A percentile compares a stretch with the other conserved stretches of the same genome.
These are phyloP conservation scores for Nakazawaea pomicola DNA, from an alignment of 805 yeast genomes.

Conservation along the genomic window DNA sequence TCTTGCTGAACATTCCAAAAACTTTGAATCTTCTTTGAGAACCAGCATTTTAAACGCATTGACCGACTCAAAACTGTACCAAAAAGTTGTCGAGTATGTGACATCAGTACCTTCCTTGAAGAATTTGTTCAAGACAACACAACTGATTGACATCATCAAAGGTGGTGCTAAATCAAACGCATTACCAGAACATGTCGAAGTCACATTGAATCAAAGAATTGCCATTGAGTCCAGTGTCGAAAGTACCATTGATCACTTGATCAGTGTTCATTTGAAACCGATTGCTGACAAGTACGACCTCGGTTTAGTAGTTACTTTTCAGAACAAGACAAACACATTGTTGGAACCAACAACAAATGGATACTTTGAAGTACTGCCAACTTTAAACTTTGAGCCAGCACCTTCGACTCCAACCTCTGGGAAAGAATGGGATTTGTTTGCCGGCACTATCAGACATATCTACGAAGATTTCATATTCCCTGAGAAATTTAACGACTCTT, in stretches of 20 bases:
- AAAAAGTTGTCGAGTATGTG: slow-evolving; percentile 22
- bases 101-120: slow-evolving; percentile 17
- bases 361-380: slow-evolving; percentile 14
- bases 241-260: slow-evolving; percentile 34
- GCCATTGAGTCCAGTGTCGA: slow-evolving; percentile 45
- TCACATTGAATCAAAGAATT: slow-evolving; percentile 53
- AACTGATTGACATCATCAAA: slow-evolving; percentile 50
- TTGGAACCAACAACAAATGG: slow-evolving; percentile 18
- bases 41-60: slow-evolving; percentile 28
- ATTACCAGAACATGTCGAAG: slow-evolving; percentile 50
- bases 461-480: slow-evolving; percentile 45
- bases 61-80: slow-evolving; percentile 25
- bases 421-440: slow-evolving; percentile 34
- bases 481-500: slow-evolving; percentile 15
- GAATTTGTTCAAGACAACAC: slow-evolving; percentile 48
- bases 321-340: slow-evolving; percentile 11
- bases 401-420: slow-evolving; percentile 33
- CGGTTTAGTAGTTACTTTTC: slow-evolving; percentile 32
- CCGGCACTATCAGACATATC: slow-evolving; percentile 53
- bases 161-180: slow-evolving; percentile 72
- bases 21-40: slow-evolving; percentile 20
- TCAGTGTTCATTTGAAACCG: slow-evolving; percentile 25
- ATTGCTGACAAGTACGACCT: slow-evolving; percentile 42
- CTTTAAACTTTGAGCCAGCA: slow-evolving; percentile 30
- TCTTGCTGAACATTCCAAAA: slow-evolving; percentile 40